Evolutionary conservation across 768 basidiomycete genomes (phyloP), one percentile per base, ranked within the genome.

Genomic region (Aureoboletus auriporus): DNA sequence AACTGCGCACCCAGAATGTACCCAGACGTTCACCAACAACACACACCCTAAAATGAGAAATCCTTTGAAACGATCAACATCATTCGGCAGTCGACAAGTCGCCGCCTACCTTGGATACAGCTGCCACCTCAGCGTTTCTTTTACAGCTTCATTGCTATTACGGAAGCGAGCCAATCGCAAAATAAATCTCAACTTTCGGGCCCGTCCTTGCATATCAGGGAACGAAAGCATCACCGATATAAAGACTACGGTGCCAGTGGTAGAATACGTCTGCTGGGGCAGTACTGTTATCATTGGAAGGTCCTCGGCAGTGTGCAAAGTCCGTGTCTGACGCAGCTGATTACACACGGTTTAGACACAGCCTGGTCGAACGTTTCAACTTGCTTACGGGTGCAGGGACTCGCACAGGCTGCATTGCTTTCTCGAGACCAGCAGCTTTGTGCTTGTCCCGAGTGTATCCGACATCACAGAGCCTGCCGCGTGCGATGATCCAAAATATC

Each of bases 261-360:
- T 54, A 28, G 58, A 65, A 9, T 10, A 51, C 7, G 56, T 60
- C 65, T 54, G 40, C 51, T 44, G 9, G 40, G 45, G 44, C 35
- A 41, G 45, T 46, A 47, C 31, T 27, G 43, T 52, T 23, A 45
- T 46, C 40, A 47, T 47, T 56, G 34, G 16, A 50, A 43, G 44
- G 10, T 14, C 27, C 5, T 36, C 23, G 9, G 27, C 20, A 39
- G 7, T 30, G 28, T 37, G 35, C 29, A 39, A 38, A 43, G n/a
- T 46, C 55, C 38, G 58, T 53, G 46, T 63, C 63, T 5, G 60
- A 55, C 11, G 53, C 63, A 52, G 54, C 54, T 56, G 20, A 43
- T 30, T 9, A 12, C 7, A 46, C 46, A 40, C 28, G 48, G 20
- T 29, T 49, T 20, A 54, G 39, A 50, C 34, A 53, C 41, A 47